Evolutionary conservation across 2,329 filamentous ascomycete species (phyloP).

Genomic region (Dothideomycetes sp.): DNA sequence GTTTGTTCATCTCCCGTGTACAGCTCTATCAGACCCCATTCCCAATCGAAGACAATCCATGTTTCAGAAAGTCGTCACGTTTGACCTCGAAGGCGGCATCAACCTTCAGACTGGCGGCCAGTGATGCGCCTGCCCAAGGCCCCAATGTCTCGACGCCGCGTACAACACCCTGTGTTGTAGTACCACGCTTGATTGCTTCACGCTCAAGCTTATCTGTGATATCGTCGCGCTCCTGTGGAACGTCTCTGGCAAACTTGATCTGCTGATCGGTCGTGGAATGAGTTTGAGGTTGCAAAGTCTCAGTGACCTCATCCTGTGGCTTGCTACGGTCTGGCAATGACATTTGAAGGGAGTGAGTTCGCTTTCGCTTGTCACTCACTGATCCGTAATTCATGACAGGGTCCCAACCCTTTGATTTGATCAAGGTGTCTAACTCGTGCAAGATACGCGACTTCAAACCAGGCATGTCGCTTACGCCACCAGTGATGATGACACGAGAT

Average conservation of each 20-base stretch:
- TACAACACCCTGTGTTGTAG: slow-evolving; percentile 47
- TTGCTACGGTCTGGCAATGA: background rate
- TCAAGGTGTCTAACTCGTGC: slow-evolving; percentile 60
- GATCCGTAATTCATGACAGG: slow-evolving; percentile 61
- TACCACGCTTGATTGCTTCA: slow-evolving; percentile 34
- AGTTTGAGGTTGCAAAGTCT: background rate
- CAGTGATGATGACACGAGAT: slow-evolving; percentile 78
- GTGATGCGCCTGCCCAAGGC: slow-evolving; percentile 64
- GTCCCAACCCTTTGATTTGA: slow-evolving; percentile 67
- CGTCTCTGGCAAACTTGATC: background rate
- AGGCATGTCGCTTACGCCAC: slow-evolving; percentile 68
- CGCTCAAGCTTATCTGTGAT: slow-evolving; percentile 51
- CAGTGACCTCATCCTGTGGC: background rate
- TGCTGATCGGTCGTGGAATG: background rate
- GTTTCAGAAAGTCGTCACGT: slow-evolving; percentile 59
- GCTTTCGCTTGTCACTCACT: background rate
- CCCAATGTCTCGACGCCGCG: slow-evolving; percentile 62
- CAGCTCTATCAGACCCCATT: too few relatives aligned
- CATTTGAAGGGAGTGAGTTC: background rate
- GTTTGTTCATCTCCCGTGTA: too few relatives aligned
- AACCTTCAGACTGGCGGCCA: slow-evolving; percentile 59
- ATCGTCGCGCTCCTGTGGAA: slow-evolving; percentile 43
- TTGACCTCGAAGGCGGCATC: slow-evolving; percentile 62
- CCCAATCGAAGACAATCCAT: slow-evolving; percentile 37
- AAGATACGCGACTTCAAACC: slow-evolving; percentile 71